Percentiles rank a stretch among this genome's conserved stretches.
Evolutionary conservation across 306 rosid genomes (phyloP).

Genomic region (Ormosia semicastrata): DNA sequence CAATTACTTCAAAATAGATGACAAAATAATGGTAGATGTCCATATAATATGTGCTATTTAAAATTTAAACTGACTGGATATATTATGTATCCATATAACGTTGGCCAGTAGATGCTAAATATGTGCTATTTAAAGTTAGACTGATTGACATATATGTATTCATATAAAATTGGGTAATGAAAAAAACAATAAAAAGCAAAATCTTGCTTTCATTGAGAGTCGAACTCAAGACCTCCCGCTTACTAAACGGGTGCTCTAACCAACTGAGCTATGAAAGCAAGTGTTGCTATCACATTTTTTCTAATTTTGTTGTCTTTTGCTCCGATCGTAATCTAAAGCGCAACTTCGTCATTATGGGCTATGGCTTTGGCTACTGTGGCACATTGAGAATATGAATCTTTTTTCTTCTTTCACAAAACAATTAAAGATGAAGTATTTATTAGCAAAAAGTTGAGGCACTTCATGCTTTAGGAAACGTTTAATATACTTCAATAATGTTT

Average conservation of each 20-base stretch:
- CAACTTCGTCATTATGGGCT: not conserved
- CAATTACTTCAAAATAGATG: too few species aligned
- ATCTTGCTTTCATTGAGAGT: conserved; percentile 66
- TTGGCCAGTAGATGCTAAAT: too few species aligned
- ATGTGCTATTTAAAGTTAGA: too few species aligned
- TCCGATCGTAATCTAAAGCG: too few species aligned
- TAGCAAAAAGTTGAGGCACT: not conserved
- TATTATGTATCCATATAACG: too few species aligned
- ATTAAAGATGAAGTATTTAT: not conserved
- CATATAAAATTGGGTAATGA: too few species aligned
- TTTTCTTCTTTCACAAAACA: not conserved
- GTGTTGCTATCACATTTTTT: rapidly evolving
- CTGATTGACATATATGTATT: too few species aligned
- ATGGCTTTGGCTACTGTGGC: not conserved
- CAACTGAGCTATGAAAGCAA: conserved; percentile 77
- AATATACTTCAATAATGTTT: too few species aligned
- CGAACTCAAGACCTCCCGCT: conserved; percentile 88
- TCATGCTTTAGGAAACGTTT: not conserved
- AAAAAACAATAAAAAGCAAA: not conserved
- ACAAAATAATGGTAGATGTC: too few species aligned
- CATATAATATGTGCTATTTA: too few species aligned
- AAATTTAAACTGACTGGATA: too few species aligned
- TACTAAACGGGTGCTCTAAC: conserved; percentile 88
- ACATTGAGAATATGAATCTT: not conserved
- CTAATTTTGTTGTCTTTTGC: too few species aligned